Percentiles rank a stretch among this genome's conserved stretches.
Conservation (phyloP, 345 rosid genomes). For the Bruguiera gymnorhiza region DNA sequence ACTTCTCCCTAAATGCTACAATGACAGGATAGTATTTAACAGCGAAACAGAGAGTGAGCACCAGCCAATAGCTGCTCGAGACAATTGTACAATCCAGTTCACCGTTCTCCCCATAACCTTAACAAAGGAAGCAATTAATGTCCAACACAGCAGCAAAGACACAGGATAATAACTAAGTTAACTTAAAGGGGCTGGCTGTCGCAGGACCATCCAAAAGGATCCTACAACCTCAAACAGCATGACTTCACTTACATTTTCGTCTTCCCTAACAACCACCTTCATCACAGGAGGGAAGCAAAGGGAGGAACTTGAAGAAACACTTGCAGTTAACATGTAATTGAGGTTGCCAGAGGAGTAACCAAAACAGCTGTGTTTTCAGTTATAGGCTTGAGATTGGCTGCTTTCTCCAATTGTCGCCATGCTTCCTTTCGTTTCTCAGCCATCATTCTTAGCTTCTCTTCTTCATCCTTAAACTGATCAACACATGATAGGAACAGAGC, state of each 20-base stretch:
- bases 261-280: neutral
- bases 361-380: constrained; percentile 61
- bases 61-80: neutral
- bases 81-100: constrained; percentile 26
- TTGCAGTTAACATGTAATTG: constrained; percentile 39
- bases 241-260: constrained; percentile 6
- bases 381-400: constrained; percentile 67
- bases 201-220: constrained; percentile 26
- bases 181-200: constrained; percentile 31
- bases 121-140: constrained; percentile 18
- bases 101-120: constrained; percentile 24
- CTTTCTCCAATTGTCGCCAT: constrained; percentile 60
- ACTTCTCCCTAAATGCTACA: neutral
- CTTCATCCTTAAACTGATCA: constrained; percentile 51
- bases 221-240: constrained; percentile 16
- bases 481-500: constrained; percentile 60
- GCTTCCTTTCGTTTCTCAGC: constrained; percentile 59
- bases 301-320: neutral
- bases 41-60: too few relatives aligned
- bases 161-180: constrained; percentile 16
- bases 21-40: too few relatives aligned
- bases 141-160: constrained; percentile 25
- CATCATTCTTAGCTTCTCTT: constrained; percentile 39
- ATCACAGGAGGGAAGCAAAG: neutral
- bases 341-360: constrained; percentile 51